Conservation (phyloP, 495 filamentous ascomycete species). For the Neurospora sp. region DNA sequence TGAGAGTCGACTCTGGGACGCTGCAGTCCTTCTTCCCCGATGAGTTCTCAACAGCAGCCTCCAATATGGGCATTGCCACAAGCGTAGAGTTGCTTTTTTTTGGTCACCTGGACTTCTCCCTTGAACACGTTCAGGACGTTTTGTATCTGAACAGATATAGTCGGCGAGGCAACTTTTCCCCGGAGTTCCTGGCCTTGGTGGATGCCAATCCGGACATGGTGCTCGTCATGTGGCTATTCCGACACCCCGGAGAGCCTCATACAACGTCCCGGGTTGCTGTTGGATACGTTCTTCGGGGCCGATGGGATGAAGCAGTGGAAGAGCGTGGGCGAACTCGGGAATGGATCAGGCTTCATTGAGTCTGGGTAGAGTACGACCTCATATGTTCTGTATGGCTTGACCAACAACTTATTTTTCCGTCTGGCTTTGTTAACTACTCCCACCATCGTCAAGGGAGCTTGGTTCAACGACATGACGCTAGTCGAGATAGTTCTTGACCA, state of each 20-base stretch:
- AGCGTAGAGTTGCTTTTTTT: not conserved
- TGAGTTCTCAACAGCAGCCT: not conserved
- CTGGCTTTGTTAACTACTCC: not conserved
- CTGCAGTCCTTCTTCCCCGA: not conserved
- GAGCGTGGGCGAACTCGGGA: not conserved
- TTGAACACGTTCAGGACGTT: not conserved
- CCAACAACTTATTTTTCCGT: not conserved
- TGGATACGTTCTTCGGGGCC: not conserved
- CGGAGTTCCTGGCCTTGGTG: not conserved
- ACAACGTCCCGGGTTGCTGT: not conserved
- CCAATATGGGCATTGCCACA: not conserved
- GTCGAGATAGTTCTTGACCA: not conserved
- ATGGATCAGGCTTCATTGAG: not conserved
- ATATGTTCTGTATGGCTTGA: not conserved
- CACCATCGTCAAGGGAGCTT: not conserved
- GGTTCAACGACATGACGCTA: not conserved
- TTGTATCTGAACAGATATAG: not conserved
- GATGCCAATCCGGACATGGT: not conserved
- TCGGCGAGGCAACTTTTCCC: not conserved
- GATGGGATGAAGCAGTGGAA: not conserved
- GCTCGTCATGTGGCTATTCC: not conserved
- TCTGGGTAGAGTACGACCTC: not conserved
- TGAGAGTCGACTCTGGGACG: not conserved
- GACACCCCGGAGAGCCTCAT: not conserved
- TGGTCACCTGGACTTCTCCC: not conserved